phyloP scores from a whole-genome alignment of 2,329 filamentous ascomycete species.

The Trichoderma sp. region DNA sequence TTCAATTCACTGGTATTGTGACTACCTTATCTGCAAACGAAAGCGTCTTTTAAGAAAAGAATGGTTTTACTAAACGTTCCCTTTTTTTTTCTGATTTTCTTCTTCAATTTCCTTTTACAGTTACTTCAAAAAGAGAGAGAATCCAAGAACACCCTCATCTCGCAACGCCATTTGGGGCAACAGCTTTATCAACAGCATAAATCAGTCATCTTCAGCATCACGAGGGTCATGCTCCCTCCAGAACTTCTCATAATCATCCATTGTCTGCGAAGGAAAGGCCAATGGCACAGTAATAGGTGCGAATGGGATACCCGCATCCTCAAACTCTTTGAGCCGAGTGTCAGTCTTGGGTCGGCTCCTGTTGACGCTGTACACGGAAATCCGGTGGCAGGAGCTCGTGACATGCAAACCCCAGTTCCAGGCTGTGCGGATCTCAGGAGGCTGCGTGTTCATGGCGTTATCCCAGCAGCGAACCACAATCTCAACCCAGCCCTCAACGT shows the following conservation, averaged over 20 bases:
- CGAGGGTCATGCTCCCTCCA: slow-evolving; percentile 21
- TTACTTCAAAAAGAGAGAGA: not conserved
- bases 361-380: slow-evolving; percentile 21
- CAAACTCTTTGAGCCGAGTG: slow-evolving; percentile 9
- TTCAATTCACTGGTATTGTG: too few species aligned
- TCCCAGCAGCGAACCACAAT: slow-evolving; percentile 23
- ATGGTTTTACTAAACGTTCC: too few species aligned
- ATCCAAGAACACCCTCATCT: not conserved
- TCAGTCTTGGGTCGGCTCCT: not conserved
- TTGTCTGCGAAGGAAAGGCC: slow-evolving; percentile 4
- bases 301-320: slow-evolving; percentile 7
- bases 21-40: too few species aligned
- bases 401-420: slow-evolving; percentile 25
- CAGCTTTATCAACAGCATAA: too few species aligned
- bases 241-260: slow-evolving; percentile 14
- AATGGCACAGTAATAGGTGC: slow-evolving; percentile 16
- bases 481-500: slow-evolving; percentile 23
- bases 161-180: not conserved
- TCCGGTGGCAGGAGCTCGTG: slow-evolving; percentile 19
- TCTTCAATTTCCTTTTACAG: not conserved
- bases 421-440: not conserved
- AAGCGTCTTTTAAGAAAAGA: too few species aligned
- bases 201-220: slow-evolving; percentile 18
- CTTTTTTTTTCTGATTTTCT: not conserved
- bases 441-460: slow-evolving; percentile 19